These are phyloP conservation scores for Alternaria novae-zelandiae DNA, from an alignment of 2,329 filamentous ascomycete species.

Conservation along the genomic window DNA sequence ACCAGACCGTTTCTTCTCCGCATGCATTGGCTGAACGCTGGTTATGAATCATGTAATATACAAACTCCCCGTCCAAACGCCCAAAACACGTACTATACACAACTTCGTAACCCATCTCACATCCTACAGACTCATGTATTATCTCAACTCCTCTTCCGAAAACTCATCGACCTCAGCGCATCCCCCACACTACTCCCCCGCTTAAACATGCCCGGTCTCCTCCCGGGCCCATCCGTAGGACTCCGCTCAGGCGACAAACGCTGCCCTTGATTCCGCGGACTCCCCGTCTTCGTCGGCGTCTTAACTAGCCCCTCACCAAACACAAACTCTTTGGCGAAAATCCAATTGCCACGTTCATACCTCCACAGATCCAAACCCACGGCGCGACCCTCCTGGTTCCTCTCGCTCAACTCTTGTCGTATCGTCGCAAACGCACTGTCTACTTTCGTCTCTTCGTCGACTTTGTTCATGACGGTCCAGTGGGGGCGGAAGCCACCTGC, in stretches of 20 bases:
- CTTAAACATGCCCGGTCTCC: constrained; percentile 23
- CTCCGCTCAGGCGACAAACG: constrained; percentile 3
- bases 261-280: constrained; percentile 1
- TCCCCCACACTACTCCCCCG: constrained; percentile 22
- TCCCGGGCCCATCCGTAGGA: constrained; percentile 1
- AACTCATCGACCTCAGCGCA: constrained; percentile 21
- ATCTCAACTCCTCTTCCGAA: constrained; percentile 17
- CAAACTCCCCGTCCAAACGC: not conserved
- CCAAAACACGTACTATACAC: not conserved
- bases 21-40: not conserved
- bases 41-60: not conserved
- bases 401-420: constrained; percentile 35
- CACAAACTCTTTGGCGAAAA: constrained; percentile 44
- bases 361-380: constrained; percentile 51
- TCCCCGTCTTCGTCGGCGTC: not conserved
- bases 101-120: not conserved
- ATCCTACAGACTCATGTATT: not conserved
- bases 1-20: not conserved
- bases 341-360: constrained; percentile 53
- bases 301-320: constrained; percentile 31
- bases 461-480: constrained; percentile 58
- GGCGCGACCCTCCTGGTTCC: constrained; percentile 43
- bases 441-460: constrained; percentile 50
- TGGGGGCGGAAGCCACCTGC: constrained; percentile 49
- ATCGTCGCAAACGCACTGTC: constrained; percentile 47